These are phyloP conservation scores for Candida orba DNA, from an alignment of 805 yeast species.

Conservation along the genomic window DNA sequence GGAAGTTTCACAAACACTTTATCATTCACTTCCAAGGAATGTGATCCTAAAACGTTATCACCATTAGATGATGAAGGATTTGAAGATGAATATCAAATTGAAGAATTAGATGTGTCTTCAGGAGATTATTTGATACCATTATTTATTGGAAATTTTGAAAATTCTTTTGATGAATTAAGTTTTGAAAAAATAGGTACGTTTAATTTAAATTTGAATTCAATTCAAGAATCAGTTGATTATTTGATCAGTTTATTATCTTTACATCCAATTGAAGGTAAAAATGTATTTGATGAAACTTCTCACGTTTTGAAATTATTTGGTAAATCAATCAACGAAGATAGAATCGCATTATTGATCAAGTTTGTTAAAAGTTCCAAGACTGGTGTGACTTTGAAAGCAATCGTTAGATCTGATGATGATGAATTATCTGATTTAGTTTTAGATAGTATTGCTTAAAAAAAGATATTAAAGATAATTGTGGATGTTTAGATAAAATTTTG, in stretches of 20 bases:
- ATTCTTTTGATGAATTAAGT: slow-evolving; percentile 65
- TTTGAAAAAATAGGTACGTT: slow-evolving; percentile 59
- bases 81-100: slow-evolving; percentile 90
- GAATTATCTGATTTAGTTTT: slow-evolving; percentile 45
- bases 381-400: slow-evolving; percentile 40
- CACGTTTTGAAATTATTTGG: slow-evolving; percentile 82
- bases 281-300: slow-evolving; percentile 39
- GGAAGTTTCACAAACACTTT: slow-evolving; percentile 58
- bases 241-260: slow-evolving; percentile 49
- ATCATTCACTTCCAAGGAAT: slow-evolving; percentile 70
- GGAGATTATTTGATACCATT: slow-evolving; percentile 82
- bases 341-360: slow-evolving; percentile 34
- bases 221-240: slow-evolving; percentile 52
- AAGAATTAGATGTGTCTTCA: slow-evolving; percentile 61
- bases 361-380: slow-evolving; percentile 34
- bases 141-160: slow-evolving; percentile 68
- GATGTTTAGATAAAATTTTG: too few species aligned
- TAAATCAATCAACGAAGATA: slow-evolving; percentile 46
- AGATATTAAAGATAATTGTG: too few species aligned
- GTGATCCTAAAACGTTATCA: slow-evolving; percentile 63
- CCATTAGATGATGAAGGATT: slow-evolving; percentile 69
- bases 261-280: slow-evolving; percentile 66
- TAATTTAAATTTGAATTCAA: slow-evolving; percentile 42
- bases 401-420: slow-evolving; percentile 35
- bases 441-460: slow-evolving; percentile 33